Percentiles rank a stretch among this genome's conserved stretches.
phyloP scores from a whole-genome alignment of 352 stramenopile species.

The Pythium myriotylum region DNA sequence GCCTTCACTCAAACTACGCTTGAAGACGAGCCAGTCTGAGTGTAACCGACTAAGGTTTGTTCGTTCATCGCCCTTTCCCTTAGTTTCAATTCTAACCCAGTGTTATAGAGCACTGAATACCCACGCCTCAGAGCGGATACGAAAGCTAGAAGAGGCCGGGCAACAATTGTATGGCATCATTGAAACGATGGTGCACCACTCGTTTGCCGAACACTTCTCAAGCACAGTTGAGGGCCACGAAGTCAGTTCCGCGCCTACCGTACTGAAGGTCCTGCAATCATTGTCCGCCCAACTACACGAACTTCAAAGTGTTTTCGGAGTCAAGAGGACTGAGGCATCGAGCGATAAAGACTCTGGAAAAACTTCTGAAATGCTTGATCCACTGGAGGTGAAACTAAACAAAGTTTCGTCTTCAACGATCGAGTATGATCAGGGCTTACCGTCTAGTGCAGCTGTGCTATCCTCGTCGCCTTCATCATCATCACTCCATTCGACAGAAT shows the following conservation, averaged over 20 bases:
- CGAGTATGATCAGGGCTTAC: neutral
- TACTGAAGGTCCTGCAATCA: slow-evolving; percentile 10
- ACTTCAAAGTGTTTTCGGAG: slow-evolving; percentile 7
- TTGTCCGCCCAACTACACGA: slow-evolving; percentile 17
- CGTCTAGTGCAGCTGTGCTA: slow-evolving; percentile 4
- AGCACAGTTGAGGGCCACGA: neutral
- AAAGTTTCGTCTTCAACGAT: neutral
- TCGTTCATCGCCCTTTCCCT: neutral
- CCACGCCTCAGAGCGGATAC: slow-evolving; percentile 57
- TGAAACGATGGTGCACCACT: slow-evolving; percentile 68
- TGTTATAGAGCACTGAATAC: slow-evolving; percentile 43
- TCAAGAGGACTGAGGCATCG: neutral
- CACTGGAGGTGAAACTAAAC: slow-evolving; percentile 19
- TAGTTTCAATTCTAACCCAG: neutral
- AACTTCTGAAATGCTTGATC: slow-evolving; percentile 10
- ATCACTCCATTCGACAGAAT: slow-evolving; percentile 8
- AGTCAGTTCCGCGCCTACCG: neutral
- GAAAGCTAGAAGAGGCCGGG: slow-evolving; percentile 61
- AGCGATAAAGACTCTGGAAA: neutral
- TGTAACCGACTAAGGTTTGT: slow-evolving; percentile 56
- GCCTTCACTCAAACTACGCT: slow-evolving; percentile 63
- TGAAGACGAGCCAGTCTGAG: slow-evolving; percentile 75
- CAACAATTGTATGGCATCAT: slow-evolving; percentile 62
- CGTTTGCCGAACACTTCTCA: slow-evolving; percentile 64
- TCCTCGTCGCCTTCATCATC: slow-evolving; percentile 17